Percentiles rank a stretch among this genome's conserved stretches.
phyloP scores from a whole-genome alignment of 2,329 filamentous ascomycete species.

The Pezicula rhizophila region DNA sequence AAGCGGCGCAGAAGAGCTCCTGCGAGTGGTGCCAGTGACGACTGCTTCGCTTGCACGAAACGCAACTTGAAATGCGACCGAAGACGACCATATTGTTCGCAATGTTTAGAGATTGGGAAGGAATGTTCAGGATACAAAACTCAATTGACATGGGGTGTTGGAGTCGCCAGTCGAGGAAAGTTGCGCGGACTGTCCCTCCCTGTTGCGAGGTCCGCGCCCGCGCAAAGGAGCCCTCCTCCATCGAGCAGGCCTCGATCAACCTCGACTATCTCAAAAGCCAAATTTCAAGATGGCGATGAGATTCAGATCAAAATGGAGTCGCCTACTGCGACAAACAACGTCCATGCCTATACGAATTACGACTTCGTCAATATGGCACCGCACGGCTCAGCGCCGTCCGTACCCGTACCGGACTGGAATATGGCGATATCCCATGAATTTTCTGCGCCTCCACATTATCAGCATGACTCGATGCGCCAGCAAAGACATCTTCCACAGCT shows the following conservation, averaged over 20 bases:
- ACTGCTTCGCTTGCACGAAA: conserved; percentile 91
- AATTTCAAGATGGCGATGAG: conserved; percentile 17
- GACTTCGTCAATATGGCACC: conserved; percentile 34
- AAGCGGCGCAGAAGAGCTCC: conserved; percentile 83
- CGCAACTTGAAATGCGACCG: conserved; percentile 82
- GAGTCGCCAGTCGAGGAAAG: conserved; percentile 92
- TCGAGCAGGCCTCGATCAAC: conserved; percentile 20
- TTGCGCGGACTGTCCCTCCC: conserved; percentile 79
- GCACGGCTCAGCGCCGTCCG: conserved; percentile 18
- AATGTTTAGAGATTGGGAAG: conserved; percentile 84
- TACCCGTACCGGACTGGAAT: conserved; percentile 26
- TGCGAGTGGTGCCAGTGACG: conserved; percentile 81
- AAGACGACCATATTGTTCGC: conserved; percentile 87
- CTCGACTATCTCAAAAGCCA: conserved; percentile 17
- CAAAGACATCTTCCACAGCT: conserved; percentile 41
- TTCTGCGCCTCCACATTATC: conserved; percentile 18
- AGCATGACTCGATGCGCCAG: conserved; percentile 18
- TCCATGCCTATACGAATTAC: conserved; percentile 28
- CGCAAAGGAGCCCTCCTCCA: conserved; percentile 29
- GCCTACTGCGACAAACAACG: conserved; percentile 10
- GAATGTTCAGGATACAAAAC: conserved; percentile 97
- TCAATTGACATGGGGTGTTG: conserved; percentile 92
- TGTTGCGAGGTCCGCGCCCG: conserved; percentile 52
- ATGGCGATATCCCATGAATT: conserved; percentile 23
- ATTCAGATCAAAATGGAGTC: conserved; percentile 27